phyloP scores from a whole-genome alignment of 2,329 filamentous ascomycete genomes.

The Fusarium pilosicola region DNA sequence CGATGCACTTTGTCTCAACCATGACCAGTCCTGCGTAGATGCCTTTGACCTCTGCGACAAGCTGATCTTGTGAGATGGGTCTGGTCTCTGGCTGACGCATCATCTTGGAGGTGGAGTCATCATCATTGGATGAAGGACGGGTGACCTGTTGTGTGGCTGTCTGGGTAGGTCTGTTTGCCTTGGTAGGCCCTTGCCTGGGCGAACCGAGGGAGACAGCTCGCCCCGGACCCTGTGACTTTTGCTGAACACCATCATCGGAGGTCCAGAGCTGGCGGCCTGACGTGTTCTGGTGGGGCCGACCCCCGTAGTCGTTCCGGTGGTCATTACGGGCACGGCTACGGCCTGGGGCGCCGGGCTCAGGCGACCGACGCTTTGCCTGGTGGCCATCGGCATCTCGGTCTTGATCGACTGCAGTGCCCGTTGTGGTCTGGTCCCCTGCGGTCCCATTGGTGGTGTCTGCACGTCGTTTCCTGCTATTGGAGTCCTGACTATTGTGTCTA shows the following conservation, averaged over 20 bases:
- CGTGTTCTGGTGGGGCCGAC: constrained; percentile 29
- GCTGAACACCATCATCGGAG: constrained; percentile 36
- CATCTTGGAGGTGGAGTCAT: constrained; percentile 23
- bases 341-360: constrained; percentile 26
- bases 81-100: constrained; percentile 31
- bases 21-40: constrained; percentile 87
- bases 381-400: constrained; percentile 21
- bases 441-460: constrained; percentile 5
- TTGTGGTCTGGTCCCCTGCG: not conserved
- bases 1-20: constrained; percentile 88
- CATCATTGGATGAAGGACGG: not conserved
- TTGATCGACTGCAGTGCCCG: not conserved
- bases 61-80: constrained; percentile 77
- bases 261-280: constrained; percentile 45
- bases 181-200: constrained; percentile 5
- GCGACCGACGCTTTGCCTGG: constrained; percentile 44
- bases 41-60: constrained; percentile 82
- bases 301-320: constrained; percentile 36
- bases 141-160: constrained; percentile 1
- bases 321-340: constrained; percentile 24
- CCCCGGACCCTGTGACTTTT: constrained; percentile 15
- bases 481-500: not conserved
- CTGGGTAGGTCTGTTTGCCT: constrained; percentile 3
- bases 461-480: constrained; percentile 12
- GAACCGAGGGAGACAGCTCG: constrained; percentile 10